These are phyloP conservation scores for Chrysoporthe cubensis DNA, from an alignment of 2,329 filamentous ascomycete genomes.

Conservation along the genomic window DNA sequence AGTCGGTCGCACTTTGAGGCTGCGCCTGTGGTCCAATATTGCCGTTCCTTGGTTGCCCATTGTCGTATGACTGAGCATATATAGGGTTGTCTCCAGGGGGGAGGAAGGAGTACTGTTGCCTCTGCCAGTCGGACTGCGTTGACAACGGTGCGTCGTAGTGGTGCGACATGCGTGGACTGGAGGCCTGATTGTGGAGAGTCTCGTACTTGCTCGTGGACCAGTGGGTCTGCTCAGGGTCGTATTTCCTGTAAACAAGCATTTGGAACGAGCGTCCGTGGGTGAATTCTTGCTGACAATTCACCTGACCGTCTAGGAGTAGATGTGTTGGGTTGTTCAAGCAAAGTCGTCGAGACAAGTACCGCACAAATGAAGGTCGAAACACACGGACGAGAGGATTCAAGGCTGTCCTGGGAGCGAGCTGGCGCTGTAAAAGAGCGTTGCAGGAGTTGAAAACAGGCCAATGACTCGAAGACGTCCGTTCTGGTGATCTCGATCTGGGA, in stretches of 20 bases:
- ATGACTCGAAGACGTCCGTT: slow-evolving; percentile 5
- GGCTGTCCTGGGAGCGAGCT: slow-evolving; percentile 9
- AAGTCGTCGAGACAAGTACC: slow-evolving; percentile 3
- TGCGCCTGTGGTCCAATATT: slow-evolving; percentile 44
- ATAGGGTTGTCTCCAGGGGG: slow-evolving; percentile 49
- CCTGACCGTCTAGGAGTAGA: slow-evolving; percentile 12
- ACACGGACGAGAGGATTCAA: slow-evolving; percentile 15
- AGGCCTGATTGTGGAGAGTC: slow-evolving; percentile 48
- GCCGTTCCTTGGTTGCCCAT: slow-evolving; percentile 42
- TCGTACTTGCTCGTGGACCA: slow-evolving; percentile 60
- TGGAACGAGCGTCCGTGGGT: slow-evolving; percentile 39
- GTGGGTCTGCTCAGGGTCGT: slow-evolving; percentile 57
- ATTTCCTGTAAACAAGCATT: slow-evolving; percentile 62
- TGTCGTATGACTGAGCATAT: slow-evolving; percentile 50
- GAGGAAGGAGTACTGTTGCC: slow-evolving; percentile 54
- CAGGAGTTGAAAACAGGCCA: not conserved
- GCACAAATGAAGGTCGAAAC: slow-evolving; percentile 20
- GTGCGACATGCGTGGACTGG: slow-evolving; percentile 61
- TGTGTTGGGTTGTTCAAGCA: slow-evolving; percentile 16
- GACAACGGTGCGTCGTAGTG: slow-evolving; percentile 55
- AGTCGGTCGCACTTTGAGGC: slow-evolving; percentile 43
- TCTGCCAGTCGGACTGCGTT: slow-evolving; percentile 61
- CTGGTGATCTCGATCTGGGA: slow-evolving; percentile 3
- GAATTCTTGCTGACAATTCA: slow-evolving; percentile 6
- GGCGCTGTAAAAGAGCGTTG: slow-evolving; percentile 3